Conservation (phyloP, 176 grass and related monocot genomes). For the Avena atlantica region DNA sequence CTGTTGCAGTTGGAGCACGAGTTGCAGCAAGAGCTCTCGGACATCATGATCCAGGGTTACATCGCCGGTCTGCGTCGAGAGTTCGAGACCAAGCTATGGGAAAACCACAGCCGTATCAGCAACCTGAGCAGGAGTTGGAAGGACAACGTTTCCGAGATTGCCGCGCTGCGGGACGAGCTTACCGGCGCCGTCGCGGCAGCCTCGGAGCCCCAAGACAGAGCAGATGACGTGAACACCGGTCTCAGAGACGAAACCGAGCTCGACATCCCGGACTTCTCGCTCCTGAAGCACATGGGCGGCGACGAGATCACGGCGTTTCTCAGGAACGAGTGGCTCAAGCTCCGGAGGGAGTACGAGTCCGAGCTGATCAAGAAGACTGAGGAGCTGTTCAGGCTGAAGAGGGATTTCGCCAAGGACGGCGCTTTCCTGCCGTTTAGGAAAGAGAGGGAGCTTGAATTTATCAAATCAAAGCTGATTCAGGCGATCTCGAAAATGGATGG, state of each 20-base stretch:
- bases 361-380: conserved; percentile 76
- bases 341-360: conserved; percentile 63
- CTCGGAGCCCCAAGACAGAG: conserved; percentile 26
- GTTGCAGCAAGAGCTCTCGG: conserved; percentile 57
- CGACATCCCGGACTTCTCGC: conserved; percentile 62
- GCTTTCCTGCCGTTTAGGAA: conserved; percentile 58
- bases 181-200: conserved; percentile 24
- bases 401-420: conserved; percentile 67
- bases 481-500: conserved; percentile 65
- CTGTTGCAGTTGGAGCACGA: conserved; percentile 63
- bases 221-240: too few species aligned
- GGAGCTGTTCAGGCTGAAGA: conserved; percentile 85
- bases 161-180: conserved; percentile 56
- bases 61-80: conserved; percentile 46
- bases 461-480: conserved; percentile 59
- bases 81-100: conserved; percentile 66
- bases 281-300: conserved; percentile 68
- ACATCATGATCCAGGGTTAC: conserved; percentile 57
- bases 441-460: conserved; percentile 71
- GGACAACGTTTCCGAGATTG: conserved; percentile 48
- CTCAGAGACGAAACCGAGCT: conserved; percentile 27
- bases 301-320: conserved; percentile 59
- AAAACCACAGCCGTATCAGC: conserved; percentile 50
- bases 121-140: conserved; percentile 39
- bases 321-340: conserved; percentile 67